phyloP scores from a whole-genome alignment of 192 early-diverging fungal genomes.

The Podila verticillata region DNA sequence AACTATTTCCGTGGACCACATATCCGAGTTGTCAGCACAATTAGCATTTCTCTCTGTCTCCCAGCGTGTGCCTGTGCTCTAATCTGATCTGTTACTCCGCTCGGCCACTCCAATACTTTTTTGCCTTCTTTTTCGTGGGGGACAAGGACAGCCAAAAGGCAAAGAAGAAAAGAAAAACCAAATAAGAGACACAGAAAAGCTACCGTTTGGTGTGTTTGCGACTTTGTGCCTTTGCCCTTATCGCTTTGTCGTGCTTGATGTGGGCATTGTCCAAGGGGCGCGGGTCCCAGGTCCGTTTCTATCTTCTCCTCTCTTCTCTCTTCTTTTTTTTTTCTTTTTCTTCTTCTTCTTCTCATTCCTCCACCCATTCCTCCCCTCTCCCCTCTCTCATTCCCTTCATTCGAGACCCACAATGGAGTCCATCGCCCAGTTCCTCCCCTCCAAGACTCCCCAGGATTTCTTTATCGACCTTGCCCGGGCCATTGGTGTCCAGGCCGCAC shows the following conservation, averaged over 20 bases:
- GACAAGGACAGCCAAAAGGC: too few relatives aligned
- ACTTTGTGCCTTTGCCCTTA: too few relatives aligned
- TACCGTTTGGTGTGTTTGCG: too few relatives aligned
- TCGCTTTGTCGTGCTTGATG: too few relatives aligned
- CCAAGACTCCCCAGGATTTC: constrained; percentile 43
- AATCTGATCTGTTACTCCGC: too few relatives aligned
- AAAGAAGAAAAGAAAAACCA: too few relatives aligned
- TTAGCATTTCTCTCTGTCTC: not conserved
- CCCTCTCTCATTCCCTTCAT: constrained; percentile 8
- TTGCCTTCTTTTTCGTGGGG: too few relatives aligned
- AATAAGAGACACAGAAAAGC: too few relatives aligned
- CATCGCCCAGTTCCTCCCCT: constrained; percentile 18
- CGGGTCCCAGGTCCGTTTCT: too few relatives aligned
- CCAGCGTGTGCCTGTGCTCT: too few relatives aligned
- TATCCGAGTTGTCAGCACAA: constrained; percentile 27
- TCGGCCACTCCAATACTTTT: too few relatives aligned
- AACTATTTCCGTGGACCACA: constrained; percentile 1
- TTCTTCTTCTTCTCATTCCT: constrained; percentile 1
- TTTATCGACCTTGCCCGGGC: constrained; percentile 43
- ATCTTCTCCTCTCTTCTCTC: not conserved
- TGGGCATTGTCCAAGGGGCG: too few relatives aligned
- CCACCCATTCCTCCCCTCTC: not conserved
- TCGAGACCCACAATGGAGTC: constrained; percentile 30
- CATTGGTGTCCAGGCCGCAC: constrained; percentile 39
- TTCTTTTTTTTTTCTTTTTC: not conserved